Base-by-base conservation (phyloP, 257 asterid species). In the Gardenia jasminoides region DNA sequence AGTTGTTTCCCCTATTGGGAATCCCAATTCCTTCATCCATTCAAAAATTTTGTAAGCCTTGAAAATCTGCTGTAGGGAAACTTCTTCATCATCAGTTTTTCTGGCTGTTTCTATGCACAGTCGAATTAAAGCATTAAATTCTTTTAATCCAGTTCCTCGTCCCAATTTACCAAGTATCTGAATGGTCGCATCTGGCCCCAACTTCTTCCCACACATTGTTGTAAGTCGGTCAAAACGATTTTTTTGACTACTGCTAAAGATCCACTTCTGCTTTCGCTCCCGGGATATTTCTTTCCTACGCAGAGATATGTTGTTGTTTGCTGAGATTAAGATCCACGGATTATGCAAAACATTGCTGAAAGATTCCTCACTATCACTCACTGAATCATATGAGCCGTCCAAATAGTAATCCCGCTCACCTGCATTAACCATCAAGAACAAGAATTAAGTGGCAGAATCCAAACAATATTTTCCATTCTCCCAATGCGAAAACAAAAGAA, bases 11-110 rank as follows among this genome's bases (percentile, higher is more conserved):
- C 82, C 84, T 79, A 96, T 84, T 82, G 81, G 84, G 83, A 89
- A 88, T 47, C 99, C 98, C 41, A 56, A 61, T 78, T 92, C 97
- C 85, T 74, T 91, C 75, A 88, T 80, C 59, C 79, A 28, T 80
- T 87, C 84, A 44, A 93, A 82, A 74, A 87, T 78, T 80, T 88
- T 86, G 85, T 88, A 90, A 15, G 92, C 94, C 81, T 82, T 86
- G 75, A 75, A 87, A 78, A 89, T 85, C 85, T 91, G 89, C 81
- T 85, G 79, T 44, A 90, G 26, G 17, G 92, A 80, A 82, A 76
- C 88, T 64, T 91, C 95, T 79, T 86, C 93, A 86, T 92, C 96
- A 62, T 86, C 82, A n/a, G 91, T 76, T 62, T 73, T 81, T 87
- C 92, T 87, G 47, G 97, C 98, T 74, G 59, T 81, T 80, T 87